phyloP scores from a whole-genome alignment of 129 eudicot genomes.

The Escallonia rubra region DNA sequence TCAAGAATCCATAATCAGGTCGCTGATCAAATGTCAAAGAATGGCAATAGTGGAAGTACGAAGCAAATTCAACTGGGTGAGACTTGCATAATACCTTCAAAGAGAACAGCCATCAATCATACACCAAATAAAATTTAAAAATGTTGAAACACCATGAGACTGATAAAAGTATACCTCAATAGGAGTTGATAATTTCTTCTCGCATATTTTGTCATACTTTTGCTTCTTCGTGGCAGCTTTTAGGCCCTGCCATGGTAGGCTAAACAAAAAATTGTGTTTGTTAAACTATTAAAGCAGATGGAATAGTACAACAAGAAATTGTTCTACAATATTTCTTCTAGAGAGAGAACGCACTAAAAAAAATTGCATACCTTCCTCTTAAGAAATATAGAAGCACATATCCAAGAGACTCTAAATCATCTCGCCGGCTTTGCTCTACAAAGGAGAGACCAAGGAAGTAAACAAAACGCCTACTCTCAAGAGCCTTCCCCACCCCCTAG shows the following conservation, averaged over 20 bases:
- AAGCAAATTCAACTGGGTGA: conserved; percentile 84
- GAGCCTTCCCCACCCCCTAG: neutral
- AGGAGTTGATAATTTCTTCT: conserved; percentile 94
- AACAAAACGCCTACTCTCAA: neutral
- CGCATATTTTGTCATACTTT: conserved; percentile 94
- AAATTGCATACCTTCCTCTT: conserved; percentile 66
- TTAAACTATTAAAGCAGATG: neutral
- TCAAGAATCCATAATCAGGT: conserved; percentile 93
- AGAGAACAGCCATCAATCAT: neutral
- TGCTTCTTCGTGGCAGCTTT: conserved; percentile 99
- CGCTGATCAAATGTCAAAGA: conserved; percentile 88
- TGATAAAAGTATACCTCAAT: conserved; percentile 53
- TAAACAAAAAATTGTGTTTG: conserved; percentile 16
- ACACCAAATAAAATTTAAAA: neutral
- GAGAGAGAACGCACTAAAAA: neutral
- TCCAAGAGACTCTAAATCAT: conserved; percentile 95
- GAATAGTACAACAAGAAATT: conserved; percentile 4
- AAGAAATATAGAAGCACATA: conserved; percentile 86
- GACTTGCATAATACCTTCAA: conserved; percentile 85
- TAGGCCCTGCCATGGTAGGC: conserved; percentile 99
- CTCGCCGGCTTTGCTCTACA: conserved; percentile 95
- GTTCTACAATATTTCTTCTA: neutral
- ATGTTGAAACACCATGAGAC: neutral
- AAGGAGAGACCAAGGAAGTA: conserved; percentile 5
- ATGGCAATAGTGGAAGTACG: conserved; percentile 87